These are phyloP conservation scores for Nicotiana paniculata DNA, from an alignment of 257 asterid genomes.

Conservation along the genomic window DNA sequence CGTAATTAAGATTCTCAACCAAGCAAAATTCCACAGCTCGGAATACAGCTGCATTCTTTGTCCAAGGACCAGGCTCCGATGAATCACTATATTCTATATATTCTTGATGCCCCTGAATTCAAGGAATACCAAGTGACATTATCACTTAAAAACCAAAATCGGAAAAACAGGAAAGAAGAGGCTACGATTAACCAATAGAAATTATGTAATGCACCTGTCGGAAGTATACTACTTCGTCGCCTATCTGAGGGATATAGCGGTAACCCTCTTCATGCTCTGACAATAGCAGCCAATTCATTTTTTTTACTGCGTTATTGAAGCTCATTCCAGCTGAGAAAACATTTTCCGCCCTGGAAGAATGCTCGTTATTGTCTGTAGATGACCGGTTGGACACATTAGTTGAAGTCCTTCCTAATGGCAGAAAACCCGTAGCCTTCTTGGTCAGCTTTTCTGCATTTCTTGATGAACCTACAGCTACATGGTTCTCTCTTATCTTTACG, in stretches of 20 bases:
- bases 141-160: background rate
- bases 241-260: conserved; percentile 95
- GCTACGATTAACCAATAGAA: conserved; percentile 9
- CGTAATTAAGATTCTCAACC: conserved; percentile 59
- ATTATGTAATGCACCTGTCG: conserved; percentile 54
- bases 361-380: conserved; percentile 40
- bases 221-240: conserved; percentile 80
- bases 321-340: conserved; percentile 28
- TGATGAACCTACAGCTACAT: conserved; percentile 44
- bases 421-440: conserved; percentile 30
- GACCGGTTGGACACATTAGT: conserved; percentile 34
- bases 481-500: conserved; percentile 24
- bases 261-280: conserved; percentile 75
- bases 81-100: conserved; percentile 28
- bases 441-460: conserved; percentile 36
- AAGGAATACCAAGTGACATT: background rate
- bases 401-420: conserved; percentile 39
- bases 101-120: conserved; percentile 76
- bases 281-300: conserved; percentile 71
- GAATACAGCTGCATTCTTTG: conserved; percentile 34
- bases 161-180: conserved; percentile 2
- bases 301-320: conserved; percentile 23
- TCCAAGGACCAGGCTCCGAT: conserved; percentile 43
- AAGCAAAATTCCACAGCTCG: conserved; percentile 68
- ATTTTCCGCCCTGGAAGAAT: conserved; percentile 21